Base-by-base conservation (phyloP, 2,329 filamentous ascomycete species). In the Stemphylium vesicarium region DNA sequence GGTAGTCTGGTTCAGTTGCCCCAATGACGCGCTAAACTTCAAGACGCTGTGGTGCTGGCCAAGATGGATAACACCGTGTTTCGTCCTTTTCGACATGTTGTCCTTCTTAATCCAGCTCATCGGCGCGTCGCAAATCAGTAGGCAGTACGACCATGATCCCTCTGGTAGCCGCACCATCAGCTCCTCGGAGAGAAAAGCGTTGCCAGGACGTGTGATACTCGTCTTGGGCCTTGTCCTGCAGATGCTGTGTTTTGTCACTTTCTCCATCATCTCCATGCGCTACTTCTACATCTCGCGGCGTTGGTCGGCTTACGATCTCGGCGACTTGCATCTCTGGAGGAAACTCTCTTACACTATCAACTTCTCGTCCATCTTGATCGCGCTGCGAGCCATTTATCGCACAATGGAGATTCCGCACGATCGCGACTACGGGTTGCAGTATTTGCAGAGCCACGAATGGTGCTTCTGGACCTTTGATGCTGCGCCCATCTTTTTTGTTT, bases 351-450 rank as follows among this genome's bases (percentile, higher is more conserved):
- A 69, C 47, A 71, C 71, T 12, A 75, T 74, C 57, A 75, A 74
- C 38, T 47, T 72, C 2, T 72, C 70, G 0, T 71, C 69, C 2
- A 59, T 65, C 0, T 60, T 68, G 32, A 69, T 70, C 36, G 68
- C 83, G 72, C 57, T 82, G 3, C 80, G 82, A 12, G 82, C 79
- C n/a, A 74, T 83, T 24, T 85, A 81, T 56, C 78, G 82, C n/a
- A 77, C 81, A 4, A 75, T 81, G 42, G 82, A 85, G 59, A 84
- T 84, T 55, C 78, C 79, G 0, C 75, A 82, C 32, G 82, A 82
- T 46, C 65, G 64, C 44, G 56, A 63, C 13, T 68, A 71, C 0
- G 80, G 79, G n/a, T 69, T 81, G 6, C 76, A 78, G 13, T 84
- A 84, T 59, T 70, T 80, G 1, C 81, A 82, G 60, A 74, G 65